These are phyloP conservation scores for Dendryphion nanum DNA, from an alignment of 2,329 filamentous ascomycete genomes.

Conservation along the genomic window DNA sequence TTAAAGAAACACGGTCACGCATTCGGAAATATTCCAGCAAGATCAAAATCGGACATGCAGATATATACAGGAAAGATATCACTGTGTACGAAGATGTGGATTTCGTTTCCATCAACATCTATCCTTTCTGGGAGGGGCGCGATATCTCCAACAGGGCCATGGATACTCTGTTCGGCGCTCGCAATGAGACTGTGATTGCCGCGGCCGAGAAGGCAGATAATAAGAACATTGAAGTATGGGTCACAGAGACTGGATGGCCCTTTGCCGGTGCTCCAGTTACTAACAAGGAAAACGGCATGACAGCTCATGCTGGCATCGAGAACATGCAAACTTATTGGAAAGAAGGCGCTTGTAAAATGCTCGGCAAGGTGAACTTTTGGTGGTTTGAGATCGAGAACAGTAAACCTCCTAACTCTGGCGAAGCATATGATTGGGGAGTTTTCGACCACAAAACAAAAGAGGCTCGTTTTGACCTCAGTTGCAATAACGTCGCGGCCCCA, in stretches of 20 bases:
- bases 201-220: slow-evolving; percentile 18
- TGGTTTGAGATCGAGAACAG: slow-evolving; percentile 33
- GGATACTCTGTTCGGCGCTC: slow-evolving; percentile 23
- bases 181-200: slow-evolving; percentile 21
- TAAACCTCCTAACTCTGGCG: slow-evolving; percentile 5
- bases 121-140: slow-evolving; percentile 31
- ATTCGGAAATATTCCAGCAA: too few species aligned
- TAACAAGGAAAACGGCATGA: slow-evolving; percentile 4
- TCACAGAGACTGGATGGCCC: slow-evolving; percentile 37
- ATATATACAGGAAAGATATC: slow-evolving; percentile 24
- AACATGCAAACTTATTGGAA: slow-evolving; percentile 30
- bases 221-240: slow-evolving; percentile 32
- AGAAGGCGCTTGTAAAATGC: slow-evolving; percentile 26
- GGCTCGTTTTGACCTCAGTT: too few species aligned
- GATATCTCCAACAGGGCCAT: slow-evolving; percentile 41
- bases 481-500: too few species aligned
- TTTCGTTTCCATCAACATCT: slow-evolving; percentile 34
- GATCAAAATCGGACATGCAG: slow-evolving; percentile 43
- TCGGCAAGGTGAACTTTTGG: slow-evolving; percentile 31
- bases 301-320: slow-evolving; percentile 14
- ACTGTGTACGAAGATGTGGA: slow-evolving; percentile 24
- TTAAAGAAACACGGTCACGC: too few species aligned
- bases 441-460: too few species aligned
- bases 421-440: not conserved
- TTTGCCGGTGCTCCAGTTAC: too few species aligned